Evolutionary conservation across 1,284 basidiomycete genomes (phyloP).

Genomic region (Vanrija sp.): DNA sequence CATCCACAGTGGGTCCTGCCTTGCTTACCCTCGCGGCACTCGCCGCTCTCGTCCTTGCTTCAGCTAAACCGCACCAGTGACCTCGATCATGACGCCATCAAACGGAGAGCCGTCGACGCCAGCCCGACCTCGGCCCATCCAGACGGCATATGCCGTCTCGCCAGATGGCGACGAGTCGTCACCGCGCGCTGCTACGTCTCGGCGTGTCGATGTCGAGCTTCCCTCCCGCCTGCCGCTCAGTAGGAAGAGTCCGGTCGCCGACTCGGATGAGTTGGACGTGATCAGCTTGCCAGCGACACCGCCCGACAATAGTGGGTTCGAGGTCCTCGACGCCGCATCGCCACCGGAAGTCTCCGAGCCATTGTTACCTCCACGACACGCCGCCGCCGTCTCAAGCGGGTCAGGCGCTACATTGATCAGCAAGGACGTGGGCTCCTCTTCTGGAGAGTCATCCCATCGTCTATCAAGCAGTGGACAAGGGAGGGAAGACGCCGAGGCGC

Average conservation of each 20-base stretch:
- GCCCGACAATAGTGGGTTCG: conserved; percentile 12
- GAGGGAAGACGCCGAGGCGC: too few relatives aligned
- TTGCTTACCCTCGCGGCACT: neutral
- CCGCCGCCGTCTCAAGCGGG: neutral
- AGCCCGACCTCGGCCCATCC: neutral
- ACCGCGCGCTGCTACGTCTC: too few relatives aligned
- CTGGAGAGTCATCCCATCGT: too few relatives aligned
- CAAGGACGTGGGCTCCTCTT: neutral
- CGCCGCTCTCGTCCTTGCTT: neutral
- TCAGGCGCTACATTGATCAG: neutral
- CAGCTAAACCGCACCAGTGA: neutral
- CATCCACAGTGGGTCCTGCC: conserved; percentile 4
- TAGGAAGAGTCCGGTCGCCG: neutral
- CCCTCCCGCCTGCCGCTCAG: too few relatives aligned
- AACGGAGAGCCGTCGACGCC: neutral
- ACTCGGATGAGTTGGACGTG: neutral
- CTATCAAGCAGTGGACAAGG: too few relatives aligned
- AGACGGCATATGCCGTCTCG: too few relatives aligned
- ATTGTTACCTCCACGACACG: too few relatives aligned
- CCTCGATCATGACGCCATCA: neutral
- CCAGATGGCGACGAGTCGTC: too few relatives aligned
- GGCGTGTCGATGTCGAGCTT: too few relatives aligned
- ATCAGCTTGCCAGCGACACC: neutral
- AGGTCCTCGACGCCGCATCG: neutral
- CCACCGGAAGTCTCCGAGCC: neutral